Conservation (phyloP, 495 filamentous ascomycete genomes). For the Tuber indicum region DNA sequence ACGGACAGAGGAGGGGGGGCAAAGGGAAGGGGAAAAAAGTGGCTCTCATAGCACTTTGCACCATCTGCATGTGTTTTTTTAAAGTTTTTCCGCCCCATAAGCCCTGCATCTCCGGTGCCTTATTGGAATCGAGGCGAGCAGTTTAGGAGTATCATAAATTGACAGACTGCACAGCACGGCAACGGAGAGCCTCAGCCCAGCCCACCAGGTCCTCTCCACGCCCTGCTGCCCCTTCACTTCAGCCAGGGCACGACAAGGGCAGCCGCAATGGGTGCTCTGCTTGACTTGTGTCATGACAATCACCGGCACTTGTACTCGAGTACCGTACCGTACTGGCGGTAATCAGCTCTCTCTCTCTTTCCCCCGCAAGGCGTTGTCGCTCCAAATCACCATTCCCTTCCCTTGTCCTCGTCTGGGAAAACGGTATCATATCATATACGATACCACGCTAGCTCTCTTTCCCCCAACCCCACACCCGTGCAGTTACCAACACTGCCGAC, state of each 20-base stretch:
- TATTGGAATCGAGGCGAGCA: not conserved
- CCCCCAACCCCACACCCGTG: not conserved
- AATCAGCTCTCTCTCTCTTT: not conserved
- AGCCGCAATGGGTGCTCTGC: not conserved
- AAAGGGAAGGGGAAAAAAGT: constrained; percentile 6
- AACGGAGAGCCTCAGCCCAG: not conserved
- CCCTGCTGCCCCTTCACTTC: no score
- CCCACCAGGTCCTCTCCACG: no score
- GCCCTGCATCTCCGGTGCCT: not conserved
- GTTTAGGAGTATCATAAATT: not conserved
- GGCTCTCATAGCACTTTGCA: constrained; percentile 3
- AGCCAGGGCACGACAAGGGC: not conserved
- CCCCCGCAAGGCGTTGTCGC: not conserved
- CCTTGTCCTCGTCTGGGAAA: not conserved
- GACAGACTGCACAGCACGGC: not conserved
- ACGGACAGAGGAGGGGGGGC: constrained; percentile 6
- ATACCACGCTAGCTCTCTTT: not conserved
- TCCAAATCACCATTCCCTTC: not conserved
- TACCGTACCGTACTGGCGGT: not conserved
- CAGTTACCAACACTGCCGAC: not conserved
- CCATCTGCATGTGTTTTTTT: not conserved
- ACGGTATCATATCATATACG: not conserved
- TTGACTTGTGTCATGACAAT: not conserved
- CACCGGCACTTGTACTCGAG: no score
- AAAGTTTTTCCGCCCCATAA: not conserved